A percentile compares a stretch with the other conserved stretches of the same genome.
Conservation (phyloP, 345 rosid genomes). For the Reutealis trisperma region DNA sequence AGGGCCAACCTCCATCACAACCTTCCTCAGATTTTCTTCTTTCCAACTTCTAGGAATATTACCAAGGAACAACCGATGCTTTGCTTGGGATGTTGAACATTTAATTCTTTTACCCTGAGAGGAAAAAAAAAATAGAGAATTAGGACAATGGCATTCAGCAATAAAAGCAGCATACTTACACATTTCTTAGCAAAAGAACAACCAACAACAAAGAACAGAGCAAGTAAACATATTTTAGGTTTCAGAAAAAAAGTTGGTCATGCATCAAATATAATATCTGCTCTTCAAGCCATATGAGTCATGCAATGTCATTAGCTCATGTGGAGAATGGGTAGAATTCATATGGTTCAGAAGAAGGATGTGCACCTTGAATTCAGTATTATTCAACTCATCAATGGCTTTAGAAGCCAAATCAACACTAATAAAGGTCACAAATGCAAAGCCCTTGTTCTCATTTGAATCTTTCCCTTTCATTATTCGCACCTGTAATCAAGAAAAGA, state of each 20-base stretch:
- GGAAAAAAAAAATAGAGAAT: slow-evolving; percentile 11
- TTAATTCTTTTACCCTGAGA: slow-evolving; percentile 72
- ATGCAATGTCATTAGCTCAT: not conserved
- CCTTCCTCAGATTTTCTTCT: slow-evolving; percentile 67
- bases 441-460: slow-evolving; percentile 72
- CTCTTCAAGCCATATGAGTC: not conserved
- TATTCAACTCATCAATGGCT: slow-evolving; percentile 77
- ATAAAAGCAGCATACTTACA: slow-evolving; percentile 5
- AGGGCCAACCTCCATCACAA: slow-evolving; percentile 69
- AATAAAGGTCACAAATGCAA: slow-evolving; percentile 87
- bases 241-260: not conserved
- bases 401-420: slow-evolving; percentile 71
- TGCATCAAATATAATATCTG: not conserved
- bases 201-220: not conserved
- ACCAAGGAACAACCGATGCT: slow-evolving; percentile 79
- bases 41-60: slow-evolving; percentile 81
- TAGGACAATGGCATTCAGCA: slow-evolving; percentile 2
- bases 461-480: slow-evolving; percentile 85
- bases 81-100: slow-evolving; percentile 86
- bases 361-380: slow-evolving; percentile 69
- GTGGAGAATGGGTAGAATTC: not conserved
- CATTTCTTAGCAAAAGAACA: not conserved
- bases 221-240: not conserved
- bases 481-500: slow-evolving; percentile 48
- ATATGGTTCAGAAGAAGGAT: slow-evolving; percentile 10